A percentile compares a stretch with the other conserved stretches of the same genome.
These are phyloP conservation scores for Tricholoma furcatifolium DNA, from an alignment of 768 basidiomycete species.

Conservation along the genomic window DNA sequence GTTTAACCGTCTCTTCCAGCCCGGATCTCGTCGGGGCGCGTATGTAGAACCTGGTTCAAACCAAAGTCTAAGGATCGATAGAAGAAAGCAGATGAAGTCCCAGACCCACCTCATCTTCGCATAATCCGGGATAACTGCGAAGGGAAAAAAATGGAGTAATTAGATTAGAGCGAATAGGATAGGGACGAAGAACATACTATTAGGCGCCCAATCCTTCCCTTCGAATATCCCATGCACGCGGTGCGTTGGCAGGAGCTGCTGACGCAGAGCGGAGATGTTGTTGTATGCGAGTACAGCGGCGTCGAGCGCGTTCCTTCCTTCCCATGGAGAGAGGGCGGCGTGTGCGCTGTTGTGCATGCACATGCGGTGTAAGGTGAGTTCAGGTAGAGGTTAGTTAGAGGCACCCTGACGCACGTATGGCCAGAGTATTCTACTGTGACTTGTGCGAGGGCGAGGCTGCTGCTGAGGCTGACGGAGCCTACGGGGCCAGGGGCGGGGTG, in stretches of 20 bases:
- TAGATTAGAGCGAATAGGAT: background rate
- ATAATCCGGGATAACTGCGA: constrained; percentile 81
- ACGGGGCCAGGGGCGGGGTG: constrained; percentile 85
- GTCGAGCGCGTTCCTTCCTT: constrained; percentile 79
- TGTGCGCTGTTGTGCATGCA: constrained; percentile 52
- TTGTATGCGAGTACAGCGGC: constrained; percentile 84
- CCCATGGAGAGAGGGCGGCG: constrained; percentile 80
- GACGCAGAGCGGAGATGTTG: constrained; percentile 74
- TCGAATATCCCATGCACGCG: constrained; percentile 80
- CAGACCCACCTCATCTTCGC: constrained; percentile 60
- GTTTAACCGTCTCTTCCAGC: constrained; percentile 51
- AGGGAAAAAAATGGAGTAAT: background rate
- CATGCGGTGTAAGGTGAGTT: background rate
- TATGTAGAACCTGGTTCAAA: constrained; percentile 54
- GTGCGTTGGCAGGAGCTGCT: constrained; percentile 75
- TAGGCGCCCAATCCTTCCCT: constrained; percentile 73
- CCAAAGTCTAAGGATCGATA: background rate
- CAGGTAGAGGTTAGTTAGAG: too few species aligned
- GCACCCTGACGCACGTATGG: constrained; percentile 52
- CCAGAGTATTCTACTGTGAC: constrained; percentile 66
- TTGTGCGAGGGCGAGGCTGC: constrained; percentile 61
- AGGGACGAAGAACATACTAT: constrained; percentile 42
- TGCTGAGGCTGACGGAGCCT: constrained; percentile 61
- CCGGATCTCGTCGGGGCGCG: constrained; percentile 69
- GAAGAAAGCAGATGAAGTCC: background rate